Evolutionary conservation across 495 filamentous ascomycete species (phyloP).

Genomic region (Talaromyces nanjingensis): DNA sequence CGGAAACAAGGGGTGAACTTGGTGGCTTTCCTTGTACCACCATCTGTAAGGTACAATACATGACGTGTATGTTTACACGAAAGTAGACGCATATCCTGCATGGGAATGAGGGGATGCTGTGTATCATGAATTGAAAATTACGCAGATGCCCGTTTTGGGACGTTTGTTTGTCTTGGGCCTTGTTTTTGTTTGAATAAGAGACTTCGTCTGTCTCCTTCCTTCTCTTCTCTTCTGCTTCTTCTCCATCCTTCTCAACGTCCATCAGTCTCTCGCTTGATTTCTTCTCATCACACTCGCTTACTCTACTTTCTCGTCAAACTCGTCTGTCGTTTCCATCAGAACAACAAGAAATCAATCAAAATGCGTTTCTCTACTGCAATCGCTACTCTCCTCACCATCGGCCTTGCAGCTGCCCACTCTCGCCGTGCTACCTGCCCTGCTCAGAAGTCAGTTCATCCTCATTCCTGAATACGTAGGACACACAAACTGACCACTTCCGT

Average conservation of each 20-base stretch:
- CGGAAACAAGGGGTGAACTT: conserved; percentile 4
- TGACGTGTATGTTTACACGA: neutral
- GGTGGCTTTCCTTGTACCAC: neutral
- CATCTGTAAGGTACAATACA: neutral
- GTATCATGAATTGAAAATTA: neutral
- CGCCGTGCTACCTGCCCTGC: conserved; percentile 9
- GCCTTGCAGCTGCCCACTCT: conserved; percentile 10
- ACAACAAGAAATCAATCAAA: neutral
- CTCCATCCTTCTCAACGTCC: neutral
- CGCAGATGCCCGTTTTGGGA: neutral
- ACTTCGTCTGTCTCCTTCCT: neutral
- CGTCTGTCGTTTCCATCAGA: neutral
- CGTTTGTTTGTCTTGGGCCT: neutral
- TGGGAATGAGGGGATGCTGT: neutral
- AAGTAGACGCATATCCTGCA: neutral
- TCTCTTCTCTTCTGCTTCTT: neutral
- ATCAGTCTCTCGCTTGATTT: conserved; percentile 10
- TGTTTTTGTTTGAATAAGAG: neutral
- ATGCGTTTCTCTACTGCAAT: conserved; percentile 12
- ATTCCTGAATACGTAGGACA: too few relatives aligned
- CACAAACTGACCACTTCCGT: neutral
- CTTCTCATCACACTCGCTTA: neutral
- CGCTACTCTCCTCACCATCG: conserved; percentile 8
- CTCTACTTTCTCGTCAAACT: neutral
- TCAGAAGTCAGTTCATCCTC: too few relatives aligned